phyloP scores from a whole-genome alignment of 495 filamentous ascomycete species.

The Tuber umbilicatum region DNA sequence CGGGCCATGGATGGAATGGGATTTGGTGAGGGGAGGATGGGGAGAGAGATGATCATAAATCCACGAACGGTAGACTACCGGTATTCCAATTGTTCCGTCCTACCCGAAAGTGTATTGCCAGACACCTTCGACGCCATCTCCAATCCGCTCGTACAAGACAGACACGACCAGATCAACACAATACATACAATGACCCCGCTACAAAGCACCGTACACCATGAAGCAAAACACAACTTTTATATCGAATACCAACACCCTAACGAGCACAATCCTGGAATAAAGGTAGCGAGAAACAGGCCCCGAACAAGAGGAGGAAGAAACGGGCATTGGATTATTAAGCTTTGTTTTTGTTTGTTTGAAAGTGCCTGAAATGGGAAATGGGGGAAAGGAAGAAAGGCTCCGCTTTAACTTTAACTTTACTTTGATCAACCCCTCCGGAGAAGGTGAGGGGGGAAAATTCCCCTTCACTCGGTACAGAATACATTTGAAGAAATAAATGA shows the following conservation, averaged over 20 bases:
- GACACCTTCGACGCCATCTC: not conserved
- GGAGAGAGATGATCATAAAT: not conserved
- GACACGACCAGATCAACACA: not conserved
- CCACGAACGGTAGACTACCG: not conserved
- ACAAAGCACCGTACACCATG: not conserved
- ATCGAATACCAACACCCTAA: not conserved
- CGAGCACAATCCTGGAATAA: not conserved
- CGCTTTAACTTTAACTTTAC: slow-evolving; percentile 2
- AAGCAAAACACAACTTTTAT: not conserved
- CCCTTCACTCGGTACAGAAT: slow-evolving; percentile 16
- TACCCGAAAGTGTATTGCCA: not conserved
- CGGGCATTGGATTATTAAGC: not conserved
- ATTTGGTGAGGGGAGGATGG: not conserved
- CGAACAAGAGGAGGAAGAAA: not conserved
- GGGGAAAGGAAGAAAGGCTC: not conserved
- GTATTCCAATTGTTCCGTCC: not conserved
- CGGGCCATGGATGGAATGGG: not conserved
- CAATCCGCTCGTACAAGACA: not conserved
- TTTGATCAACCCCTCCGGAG: not conserved
- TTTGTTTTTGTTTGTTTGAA: not conserved
- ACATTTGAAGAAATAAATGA: slow-evolving; percentile 2
- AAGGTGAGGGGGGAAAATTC: slow-evolving; percentile 13
- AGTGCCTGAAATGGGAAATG: not conserved
- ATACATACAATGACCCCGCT: not conserved
- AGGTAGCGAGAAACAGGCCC: not conserved